Evolutionary conservation across 441 rosid genomes (phyloP), one percentile per base, ranked within the genome.

Genomic region (Adansonia grandidieri): DNA sequence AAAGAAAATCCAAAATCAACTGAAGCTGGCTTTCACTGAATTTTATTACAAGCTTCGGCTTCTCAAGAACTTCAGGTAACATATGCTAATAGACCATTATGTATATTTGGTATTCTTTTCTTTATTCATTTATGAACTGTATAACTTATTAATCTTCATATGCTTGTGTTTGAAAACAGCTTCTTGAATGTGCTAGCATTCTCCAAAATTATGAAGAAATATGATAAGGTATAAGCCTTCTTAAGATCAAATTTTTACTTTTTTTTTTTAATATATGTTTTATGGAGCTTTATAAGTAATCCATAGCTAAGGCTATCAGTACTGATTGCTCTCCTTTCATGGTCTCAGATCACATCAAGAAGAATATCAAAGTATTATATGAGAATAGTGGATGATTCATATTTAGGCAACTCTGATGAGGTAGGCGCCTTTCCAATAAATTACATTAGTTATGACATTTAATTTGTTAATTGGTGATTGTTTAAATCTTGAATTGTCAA

Each of bases 171-270:
- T 14, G 8, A 47, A 20, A 22, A 48, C 84, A 88, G 89, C 67
- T 88, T 84, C 74, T 60, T 87, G 79, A 88, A 85, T 78, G 77
- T 79, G 1, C 51, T 84, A 76, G 90, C 92, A 0, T 82, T 86
- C 50, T 86, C 88, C 6, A 88, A 88, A 81, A 84, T 88, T 72
- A 80, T 89, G 84, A 87, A 87, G 85, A 89, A 89, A 82, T 85
- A 86, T 40, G 91, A 85, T 80, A 88, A 89, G 89, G 93, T 88
- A 28, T 13, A 61, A 22, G 32, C 32, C 32, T 28, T 28, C 2
- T 28, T 28, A 28, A 28, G 32, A 28, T 28, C 32, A 28, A 28
- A 28, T 2, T 28, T 28, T 28, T 2, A 28, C 2, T 0, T 28
- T 2, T n/a, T n/a, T n/a, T n/a, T n/a, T n/a, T n/a, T n/a, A n/a